Conservation (phyloP, 805 yeast genomes). For the Suhomyces xylopsoci region DNA sequence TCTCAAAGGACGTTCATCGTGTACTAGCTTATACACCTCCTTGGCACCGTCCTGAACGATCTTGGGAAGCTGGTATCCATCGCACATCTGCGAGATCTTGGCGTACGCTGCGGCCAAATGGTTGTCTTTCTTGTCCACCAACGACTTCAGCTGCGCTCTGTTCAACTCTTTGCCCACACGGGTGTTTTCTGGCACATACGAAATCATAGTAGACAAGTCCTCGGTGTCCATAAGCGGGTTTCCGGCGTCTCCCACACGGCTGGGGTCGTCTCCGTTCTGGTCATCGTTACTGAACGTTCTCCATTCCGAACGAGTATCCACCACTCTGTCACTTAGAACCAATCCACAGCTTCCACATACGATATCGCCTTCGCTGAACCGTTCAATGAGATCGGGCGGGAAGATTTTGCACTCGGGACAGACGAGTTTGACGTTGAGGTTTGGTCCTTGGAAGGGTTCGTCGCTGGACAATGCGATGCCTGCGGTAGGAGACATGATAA, state of each 20-base stretch:
- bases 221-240: conserved; percentile 89
- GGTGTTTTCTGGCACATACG: conserved; percentile 82
- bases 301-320: conserved; percentile 97
- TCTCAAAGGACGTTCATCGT: conserved; percentile 79
- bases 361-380: conserved; percentile 96
- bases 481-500: background rate
- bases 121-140: conserved; percentile 84
- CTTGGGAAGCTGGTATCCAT: conserved; percentile 90
- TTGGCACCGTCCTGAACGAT: conserved; percentile 97
- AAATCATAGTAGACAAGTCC: conserved; percentile 88
- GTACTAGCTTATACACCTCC: conserved; percentile 88
- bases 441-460: conserved; percentile 51
- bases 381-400: conserved; percentile 92
- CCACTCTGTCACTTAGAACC: conserved; percentile 86
- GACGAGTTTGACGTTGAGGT: conserved; percentile 81
- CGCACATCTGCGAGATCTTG: conserved; percentile 92
- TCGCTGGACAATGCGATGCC: background rate
- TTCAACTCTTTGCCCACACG: conserved; percentile 84
- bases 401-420: conserved; percentile 96
- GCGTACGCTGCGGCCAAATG: conserved; percentile 87
- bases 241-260: conserved; percentile 98
- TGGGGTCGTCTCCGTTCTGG: conserved; percentile 96
- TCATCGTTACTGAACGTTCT: conserved; percentile 97
- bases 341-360: conserved; percentile 98
- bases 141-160: conserved; percentile 81